Conservation (phyloP, 148 eudicot genomes). For the Salicornia ramosissima region DNA sequence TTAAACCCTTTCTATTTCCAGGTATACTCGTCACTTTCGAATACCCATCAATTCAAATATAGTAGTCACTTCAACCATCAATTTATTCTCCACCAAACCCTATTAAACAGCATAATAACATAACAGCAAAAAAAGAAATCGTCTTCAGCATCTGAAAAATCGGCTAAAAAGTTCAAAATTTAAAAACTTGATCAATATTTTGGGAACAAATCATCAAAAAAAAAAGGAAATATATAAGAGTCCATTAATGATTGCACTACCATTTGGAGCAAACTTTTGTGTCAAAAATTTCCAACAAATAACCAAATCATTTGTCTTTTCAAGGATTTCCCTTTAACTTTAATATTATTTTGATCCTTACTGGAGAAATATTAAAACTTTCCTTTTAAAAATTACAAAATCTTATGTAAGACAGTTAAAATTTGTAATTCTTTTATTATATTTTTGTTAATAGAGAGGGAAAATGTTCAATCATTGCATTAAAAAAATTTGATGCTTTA, state of each 20-base stretch:
- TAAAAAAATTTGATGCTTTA: too few species aligned
- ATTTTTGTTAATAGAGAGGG: too few species aligned
- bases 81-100: background rate
- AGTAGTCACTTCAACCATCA: background rate
- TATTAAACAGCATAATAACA: background rate
- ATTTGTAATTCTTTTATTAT: too few species aligned
- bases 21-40: background rate
- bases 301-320: background rate
- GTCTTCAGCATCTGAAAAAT: too few species aligned
- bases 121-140: background rate
- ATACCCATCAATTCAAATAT: background rate
- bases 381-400: background rate
- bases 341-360: background rate
- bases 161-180: slow-evolving; percentile 2
- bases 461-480: too few species aligned
- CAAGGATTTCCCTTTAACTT: background rate
- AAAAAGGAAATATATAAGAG: background rate
- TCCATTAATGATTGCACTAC: background rate
- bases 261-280: background rate
- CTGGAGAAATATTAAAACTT: background rate
- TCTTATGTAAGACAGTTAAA: too few species aligned
- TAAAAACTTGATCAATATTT: slow-evolving; percentile 7
- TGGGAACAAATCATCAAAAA: slow-evolving; percentile 6
- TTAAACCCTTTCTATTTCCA: background rate
- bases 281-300: background rate